Conservation (phyloP, 805 yeast genomes). For the Tetrapisispora nanseiensis region DNA sequence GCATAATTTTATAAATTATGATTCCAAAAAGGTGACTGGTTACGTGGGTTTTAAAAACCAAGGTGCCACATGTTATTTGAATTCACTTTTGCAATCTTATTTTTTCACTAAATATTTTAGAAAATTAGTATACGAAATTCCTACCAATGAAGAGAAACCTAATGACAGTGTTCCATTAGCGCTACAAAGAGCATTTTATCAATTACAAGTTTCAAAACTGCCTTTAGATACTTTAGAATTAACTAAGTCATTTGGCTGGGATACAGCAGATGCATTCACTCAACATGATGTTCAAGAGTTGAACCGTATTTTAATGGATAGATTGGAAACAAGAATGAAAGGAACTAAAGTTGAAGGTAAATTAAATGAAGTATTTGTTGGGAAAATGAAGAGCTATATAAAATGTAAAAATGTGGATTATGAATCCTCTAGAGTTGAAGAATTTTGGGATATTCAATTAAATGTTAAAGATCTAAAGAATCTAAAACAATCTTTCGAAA, state of each 20-base stretch:
- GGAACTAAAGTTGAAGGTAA: conserved; percentile 71
- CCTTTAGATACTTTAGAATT: conserved; percentile 81
- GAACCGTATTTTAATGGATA: conserved; percentile 91
- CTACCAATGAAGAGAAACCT: conserved; percentile 52
- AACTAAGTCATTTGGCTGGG: conserved; percentile 96
- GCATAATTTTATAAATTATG: conserved; percentile 78
- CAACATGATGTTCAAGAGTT: conserved; percentile 98
- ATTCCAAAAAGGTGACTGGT: conserved; percentile 81
- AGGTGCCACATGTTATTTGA: conserved; percentile 97
- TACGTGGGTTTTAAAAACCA: conserved; percentile 89
- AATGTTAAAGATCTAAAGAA: conserved; percentile 78
- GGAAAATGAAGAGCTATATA: conserved; percentile 91
- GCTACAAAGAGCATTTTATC: conserved; percentile 78
- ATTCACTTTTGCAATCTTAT: conserved; percentile 84
- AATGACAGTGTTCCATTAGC: conserved; percentile 67
- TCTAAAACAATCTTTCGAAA: conserved; percentile 66
- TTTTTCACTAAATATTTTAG: conserved; percentile 78
- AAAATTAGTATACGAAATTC: conserved; percentile 79
- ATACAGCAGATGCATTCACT: conserved; percentile 84
- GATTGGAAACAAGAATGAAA: conserved; percentile 82
- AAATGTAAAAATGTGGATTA: conserved; percentile 88
- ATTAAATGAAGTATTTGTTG: conserved; percentile 79
- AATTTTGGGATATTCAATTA: conserved; percentile 95
- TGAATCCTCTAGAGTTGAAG: conserved; percentile 85
- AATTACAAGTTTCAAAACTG: conserved; percentile 57